Evolutionary conservation across 305 asterid genomes (phyloP).

Genomic region (Lippia alba): DNA sequence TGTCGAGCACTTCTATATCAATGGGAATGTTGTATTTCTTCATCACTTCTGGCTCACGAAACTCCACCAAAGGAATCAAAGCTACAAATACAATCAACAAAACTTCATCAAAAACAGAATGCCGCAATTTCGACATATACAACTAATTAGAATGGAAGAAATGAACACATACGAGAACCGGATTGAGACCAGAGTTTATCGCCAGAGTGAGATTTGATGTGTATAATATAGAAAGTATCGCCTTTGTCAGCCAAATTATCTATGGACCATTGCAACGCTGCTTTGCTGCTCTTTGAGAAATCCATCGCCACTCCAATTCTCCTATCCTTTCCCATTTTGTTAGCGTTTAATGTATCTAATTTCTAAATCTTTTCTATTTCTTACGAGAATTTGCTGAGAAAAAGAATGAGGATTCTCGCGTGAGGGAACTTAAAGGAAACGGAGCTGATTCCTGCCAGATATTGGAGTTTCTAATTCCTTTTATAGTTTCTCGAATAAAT

Average conservation of each 20-base stretch:
- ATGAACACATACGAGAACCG: no score
- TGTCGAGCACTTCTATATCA: constrained; percentile 80
- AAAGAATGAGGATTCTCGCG: constrained; percentile 5
- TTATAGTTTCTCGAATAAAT: background rate
- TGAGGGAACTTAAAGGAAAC: background rate
- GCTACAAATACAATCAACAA: no score
- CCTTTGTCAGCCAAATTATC: constrained; percentile 85
- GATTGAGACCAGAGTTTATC: no score
- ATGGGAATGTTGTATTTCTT: no score
- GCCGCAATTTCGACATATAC: no score
- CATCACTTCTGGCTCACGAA: no score
- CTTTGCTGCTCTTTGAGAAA: constrained; percentile 89
- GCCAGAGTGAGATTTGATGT: no score
- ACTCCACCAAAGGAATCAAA: no score
- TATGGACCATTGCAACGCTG: constrained; percentile 81
- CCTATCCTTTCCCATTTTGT: constrained; percentile 54
- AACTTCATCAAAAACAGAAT: no score
- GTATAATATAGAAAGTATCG: constrained; percentile 70
- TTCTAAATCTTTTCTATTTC: background rate
- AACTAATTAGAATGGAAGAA: no score
- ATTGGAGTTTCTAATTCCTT: background rate
- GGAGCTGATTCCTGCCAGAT: background rate
- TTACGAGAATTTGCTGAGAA: no score
- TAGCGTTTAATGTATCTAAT: background rate
- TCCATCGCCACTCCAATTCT: constrained; percentile 73